Base-by-base conservation (phyloP, 1,284 basidiomycete species). In the Ganoderma sp. region DNA sequence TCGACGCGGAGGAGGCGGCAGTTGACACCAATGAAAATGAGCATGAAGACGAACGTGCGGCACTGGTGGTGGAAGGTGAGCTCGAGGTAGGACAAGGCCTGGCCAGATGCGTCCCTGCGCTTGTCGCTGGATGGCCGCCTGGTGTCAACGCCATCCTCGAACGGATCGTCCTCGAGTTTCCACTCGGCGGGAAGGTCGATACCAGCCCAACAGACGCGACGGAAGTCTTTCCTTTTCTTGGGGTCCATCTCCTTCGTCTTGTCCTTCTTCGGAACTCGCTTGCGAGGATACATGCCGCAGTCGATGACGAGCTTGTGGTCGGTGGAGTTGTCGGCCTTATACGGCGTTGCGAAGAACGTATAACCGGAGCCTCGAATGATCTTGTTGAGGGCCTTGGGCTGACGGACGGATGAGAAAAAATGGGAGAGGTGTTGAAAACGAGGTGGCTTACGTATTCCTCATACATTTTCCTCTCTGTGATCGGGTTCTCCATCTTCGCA, bases 1-100 rank as follows among this genome's bases (percentile, higher is more conserved):
- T 74, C 71, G 50, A 63, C 28, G 22, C 63, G 50, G 25, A 64
- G 10, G 22, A 74, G 17, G 22, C 73, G 69, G 7, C 61, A 69
- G 48, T 60, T 56, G 14, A 59, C 19, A 37, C 69, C 32, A 32
- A 32, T 32, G 32, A 32, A 32, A 5, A 32, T 32, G 32, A 32
- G 32, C 32, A 32, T 32, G 63, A 59, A 72, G 25, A 56, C 50
- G 54, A 50, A 61, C 12, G 32, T 61, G 41, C 63, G 59, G 25
- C 63, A 63, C 45, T 74, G 70, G 25, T 59, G 42, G 2, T 54
- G 28, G 63, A 68, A 69, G 57, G 69, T 50, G 37, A 54, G 42
- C 5, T 63, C 64, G 22, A 64, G 50, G 41, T 71, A 70, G 1
- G 61, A 63, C 2, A 68, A 58, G 19, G 70, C 52, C 56, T 71